Evolutionary conservation across 805 yeast species (phyloP).

Genomic region (Pichia phayaonensis): DNA sequence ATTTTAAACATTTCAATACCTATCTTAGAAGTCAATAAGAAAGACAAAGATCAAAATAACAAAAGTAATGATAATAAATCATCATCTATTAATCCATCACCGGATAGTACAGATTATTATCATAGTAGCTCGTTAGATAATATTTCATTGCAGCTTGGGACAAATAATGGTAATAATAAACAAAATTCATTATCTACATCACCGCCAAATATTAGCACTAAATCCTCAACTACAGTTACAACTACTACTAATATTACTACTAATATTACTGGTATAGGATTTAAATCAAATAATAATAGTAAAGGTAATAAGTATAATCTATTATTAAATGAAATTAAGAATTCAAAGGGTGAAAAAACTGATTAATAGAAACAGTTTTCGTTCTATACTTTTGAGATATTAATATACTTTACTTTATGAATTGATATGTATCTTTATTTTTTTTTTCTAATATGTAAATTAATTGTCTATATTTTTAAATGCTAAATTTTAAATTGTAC

Average conservation of each 20-base stretch:
- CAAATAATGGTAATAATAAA: not conserved
- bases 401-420: not conserved
- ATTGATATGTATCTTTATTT: not conserved
- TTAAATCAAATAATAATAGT: not conserved
- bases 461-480: not conserved
- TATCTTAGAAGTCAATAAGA: too few relatives aligned
- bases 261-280: not conserved
- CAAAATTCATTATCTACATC: not conserved
- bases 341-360: conserved; percentile 24
- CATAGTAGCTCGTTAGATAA: not conserved
- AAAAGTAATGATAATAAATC: not conserved
- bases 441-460: not conserved
- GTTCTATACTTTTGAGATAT: not conserved
- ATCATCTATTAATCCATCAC: not conserved
- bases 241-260: not conserved
- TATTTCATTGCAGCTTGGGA: not conserved
- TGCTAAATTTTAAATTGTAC: not conserved
- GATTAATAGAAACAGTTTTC: conserved; percentile 14
- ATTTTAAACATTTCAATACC: conserved; percentile 15
- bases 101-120: conserved; percentile 4
- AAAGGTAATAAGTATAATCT: conserved; percentile 5
- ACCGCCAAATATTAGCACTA: not conserved
- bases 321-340: conserved; percentile 12
- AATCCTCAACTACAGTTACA: not conserved
- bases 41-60: not conserved